A percentile compares a stretch with the other conserved stretches of the same genome.
Evolutionary conservation across 1,284 basidiomycete species (phyloP).

Genomic region (Taiwanofungus camphoratus): DNA sequence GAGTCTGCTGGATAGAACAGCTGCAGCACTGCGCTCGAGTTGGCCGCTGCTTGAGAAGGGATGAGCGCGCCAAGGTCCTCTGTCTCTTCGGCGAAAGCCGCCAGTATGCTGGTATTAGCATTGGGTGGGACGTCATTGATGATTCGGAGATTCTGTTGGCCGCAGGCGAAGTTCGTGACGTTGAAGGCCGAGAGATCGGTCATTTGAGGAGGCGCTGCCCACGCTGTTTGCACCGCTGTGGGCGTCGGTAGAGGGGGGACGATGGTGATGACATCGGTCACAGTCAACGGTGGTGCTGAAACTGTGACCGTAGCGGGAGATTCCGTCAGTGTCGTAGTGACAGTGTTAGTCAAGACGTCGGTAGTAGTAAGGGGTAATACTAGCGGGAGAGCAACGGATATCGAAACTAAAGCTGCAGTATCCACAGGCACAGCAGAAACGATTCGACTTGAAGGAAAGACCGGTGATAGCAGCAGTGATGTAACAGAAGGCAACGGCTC

Average conservation of each 20-base stretch:
- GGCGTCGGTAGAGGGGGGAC: constrained; percentile 19
- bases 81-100: constrained; percentile 5
- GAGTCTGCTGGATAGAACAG: constrained; percentile 61
- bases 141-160: constrained; percentile 52
- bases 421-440: constrained; percentile 1
- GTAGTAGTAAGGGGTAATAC: constrained; percentile 13
- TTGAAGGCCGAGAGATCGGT: constrained; percentile 57
- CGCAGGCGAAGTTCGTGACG: constrained; percentile 50
- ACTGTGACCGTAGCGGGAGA: constrained; percentile 31
- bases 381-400: not conserved
- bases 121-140: constrained; percentile 41
- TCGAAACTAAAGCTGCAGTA: no score
- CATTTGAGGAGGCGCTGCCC: constrained; percentile 49
- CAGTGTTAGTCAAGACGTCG: constrained; percentile 10
- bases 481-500: constrained; percentile 2
- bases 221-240: constrained; percentile 26
- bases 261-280: constrained; percentile 26
- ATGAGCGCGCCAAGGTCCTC: constrained; percentile 3
- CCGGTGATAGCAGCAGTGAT: constrained; percentile 6
- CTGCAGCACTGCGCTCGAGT: constrained; percentile 36
- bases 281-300: constrained; percentile 27
- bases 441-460: constrained; percentile 5
- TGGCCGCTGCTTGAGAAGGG: constrained; percentile 8
- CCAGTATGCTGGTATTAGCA: constrained; percentile 19
- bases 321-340: constrained; percentile 26